phyloP scores from a whole-genome alignment of 2,329 filamentous ascomycete genomes.

The Hirsutella thompsonii region DNA sequence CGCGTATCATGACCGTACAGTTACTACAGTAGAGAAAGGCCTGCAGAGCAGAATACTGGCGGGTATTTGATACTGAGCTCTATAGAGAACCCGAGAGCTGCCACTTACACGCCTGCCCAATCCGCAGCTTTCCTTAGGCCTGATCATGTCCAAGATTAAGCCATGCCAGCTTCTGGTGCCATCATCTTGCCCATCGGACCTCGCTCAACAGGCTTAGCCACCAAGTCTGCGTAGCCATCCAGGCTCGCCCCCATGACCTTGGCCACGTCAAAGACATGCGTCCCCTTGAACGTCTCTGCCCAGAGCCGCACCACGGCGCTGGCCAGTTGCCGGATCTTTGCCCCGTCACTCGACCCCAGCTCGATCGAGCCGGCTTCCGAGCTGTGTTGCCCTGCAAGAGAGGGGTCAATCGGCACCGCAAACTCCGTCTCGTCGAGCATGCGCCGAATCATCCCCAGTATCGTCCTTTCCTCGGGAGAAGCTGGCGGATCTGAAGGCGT shows the following conservation, averaged over 20 bases:
- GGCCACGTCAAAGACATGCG: slow-evolving; percentile 47
- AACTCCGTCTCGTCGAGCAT: slow-evolving; percentile 52
- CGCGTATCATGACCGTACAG: too few relatives aligned
- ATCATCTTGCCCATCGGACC: slow-evolving; percentile 10
- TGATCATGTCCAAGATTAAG: slow-evolving; percentile 1
- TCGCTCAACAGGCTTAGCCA: slow-evolving; percentile 32
- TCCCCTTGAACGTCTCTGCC: slow-evolving; percentile 49
- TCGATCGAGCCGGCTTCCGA: slow-evolving; percentile 26
- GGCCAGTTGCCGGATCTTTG: slow-evolving; percentile 41
- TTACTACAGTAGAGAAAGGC: too few relatives aligned
- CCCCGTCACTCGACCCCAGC: slow-evolving; percentile 31
- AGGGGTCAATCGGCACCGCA: slow-evolving; percentile 45
- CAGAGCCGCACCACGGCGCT: slow-evolving; percentile 46
- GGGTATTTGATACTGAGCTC: too few relatives aligned
- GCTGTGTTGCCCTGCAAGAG: slow-evolving; percentile 26
- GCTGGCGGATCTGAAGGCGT: slow-evolving; percentile 34
- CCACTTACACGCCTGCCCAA: too few relatives aligned
- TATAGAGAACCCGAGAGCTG: too few relatives aligned
- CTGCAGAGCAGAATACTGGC: too few relatives aligned
- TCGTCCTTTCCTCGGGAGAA: slow-evolving; percentile 37
- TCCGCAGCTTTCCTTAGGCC: too few relatives aligned
- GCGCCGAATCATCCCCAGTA: slow-evolving; percentile 42
- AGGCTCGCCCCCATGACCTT: slow-evolving; percentile 43
- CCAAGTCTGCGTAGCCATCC: slow-evolving; percentile 42
- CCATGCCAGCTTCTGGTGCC: slow-evolving; percentile 10